A percentile compares a stretch with the other conserved stretches of the same genome.
These are phyloP conservation scores for Trametes cingulata DNA, from an alignment of 768 basidiomycete species.

Conservation along the genomic window DNA sequence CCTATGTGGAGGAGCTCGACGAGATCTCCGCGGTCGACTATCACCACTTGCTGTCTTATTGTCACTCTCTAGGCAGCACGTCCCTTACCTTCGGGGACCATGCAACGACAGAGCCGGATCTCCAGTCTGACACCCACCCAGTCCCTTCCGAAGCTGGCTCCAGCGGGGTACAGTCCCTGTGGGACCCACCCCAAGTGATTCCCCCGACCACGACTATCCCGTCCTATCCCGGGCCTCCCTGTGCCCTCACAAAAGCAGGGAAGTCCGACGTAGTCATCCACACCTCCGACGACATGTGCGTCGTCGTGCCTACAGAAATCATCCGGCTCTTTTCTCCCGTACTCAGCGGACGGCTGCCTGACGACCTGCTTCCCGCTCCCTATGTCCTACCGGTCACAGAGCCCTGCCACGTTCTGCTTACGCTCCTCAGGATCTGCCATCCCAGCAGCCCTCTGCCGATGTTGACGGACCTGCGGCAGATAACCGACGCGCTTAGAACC, in stretches of 20 bases:
- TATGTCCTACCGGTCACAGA: conserved; percentile 31
- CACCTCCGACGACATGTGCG: conserved; percentile 50
- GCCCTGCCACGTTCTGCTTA: conserved; percentile 25
- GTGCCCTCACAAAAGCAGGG: too few relatives aligned
- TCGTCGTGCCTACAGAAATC: conserved; percentile 54
- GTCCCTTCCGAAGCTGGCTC: too few relatives aligned
- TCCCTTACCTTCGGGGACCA: not conserved
- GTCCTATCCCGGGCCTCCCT: too few relatives aligned
- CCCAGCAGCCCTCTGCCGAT: not conserved
- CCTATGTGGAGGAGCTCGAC: conserved; percentile 11
- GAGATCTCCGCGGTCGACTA: conserved; percentile 13
- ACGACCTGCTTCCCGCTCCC: conserved; percentile 41
- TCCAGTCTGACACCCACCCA: too few relatives aligned
- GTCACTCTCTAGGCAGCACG: not conserved
- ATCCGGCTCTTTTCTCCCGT: conserved; percentile 61
- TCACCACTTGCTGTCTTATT: conserved; percentile 9
- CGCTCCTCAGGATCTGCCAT: conserved; percentile 29
- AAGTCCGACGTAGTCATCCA: conserved; percentile 50
- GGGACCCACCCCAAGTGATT: too few relatives aligned
- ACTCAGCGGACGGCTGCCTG: conserved; percentile 53
- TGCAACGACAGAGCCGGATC: not conserved
- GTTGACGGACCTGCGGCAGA: not conserved
- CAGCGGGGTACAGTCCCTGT: too few relatives aligned
- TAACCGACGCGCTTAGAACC: not conserved
- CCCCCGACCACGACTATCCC: too few relatives aligned